Evolutionary conservation across 2,329 filamentous ascomycete species (phyloP).

Genomic region (Penicillium paneum): DNA sequence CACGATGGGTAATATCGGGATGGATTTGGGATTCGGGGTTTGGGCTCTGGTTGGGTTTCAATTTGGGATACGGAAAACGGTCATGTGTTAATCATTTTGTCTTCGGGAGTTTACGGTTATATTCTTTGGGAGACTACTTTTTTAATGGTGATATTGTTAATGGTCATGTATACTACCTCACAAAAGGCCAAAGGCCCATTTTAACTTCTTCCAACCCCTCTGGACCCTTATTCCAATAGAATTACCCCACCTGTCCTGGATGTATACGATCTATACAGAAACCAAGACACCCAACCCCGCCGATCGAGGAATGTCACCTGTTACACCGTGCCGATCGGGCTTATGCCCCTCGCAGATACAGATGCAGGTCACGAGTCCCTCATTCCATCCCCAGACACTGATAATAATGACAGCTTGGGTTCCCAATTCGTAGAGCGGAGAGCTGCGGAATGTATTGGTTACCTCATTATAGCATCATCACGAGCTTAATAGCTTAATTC

Average conservation of each 20-base stretch:
- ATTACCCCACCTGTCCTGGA: not conserved
- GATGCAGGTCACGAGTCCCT: not conserved
- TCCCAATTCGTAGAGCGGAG: too few relatives aligned
- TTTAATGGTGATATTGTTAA: not conserved
- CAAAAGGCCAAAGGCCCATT: not conserved
- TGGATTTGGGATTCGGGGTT: conserved; percentile 4
- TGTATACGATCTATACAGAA: not conserved
- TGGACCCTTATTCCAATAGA: not conserved
- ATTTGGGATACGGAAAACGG: not conserved
- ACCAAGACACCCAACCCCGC: not conserved
- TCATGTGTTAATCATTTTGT: not conserved
- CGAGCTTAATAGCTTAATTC: not conserved
- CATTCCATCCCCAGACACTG: not conserved
- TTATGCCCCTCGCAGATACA: conserved; percentile 2
- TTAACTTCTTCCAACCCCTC: not conserved
- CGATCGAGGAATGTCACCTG: not conserved
- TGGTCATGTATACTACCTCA: not conserved
- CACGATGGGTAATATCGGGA: not conserved
- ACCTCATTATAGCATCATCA: not conserved
- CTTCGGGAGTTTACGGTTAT: not conserved
- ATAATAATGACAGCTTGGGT: not conserved
- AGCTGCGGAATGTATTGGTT: not conserved
- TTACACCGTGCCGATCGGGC: not conserved
- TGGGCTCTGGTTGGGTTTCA: not conserved
- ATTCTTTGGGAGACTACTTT: not conserved